Base-by-base conservation (phyloP, 768 basidiomycete genomes). In the Nevesoporus exiguus region DNA sequence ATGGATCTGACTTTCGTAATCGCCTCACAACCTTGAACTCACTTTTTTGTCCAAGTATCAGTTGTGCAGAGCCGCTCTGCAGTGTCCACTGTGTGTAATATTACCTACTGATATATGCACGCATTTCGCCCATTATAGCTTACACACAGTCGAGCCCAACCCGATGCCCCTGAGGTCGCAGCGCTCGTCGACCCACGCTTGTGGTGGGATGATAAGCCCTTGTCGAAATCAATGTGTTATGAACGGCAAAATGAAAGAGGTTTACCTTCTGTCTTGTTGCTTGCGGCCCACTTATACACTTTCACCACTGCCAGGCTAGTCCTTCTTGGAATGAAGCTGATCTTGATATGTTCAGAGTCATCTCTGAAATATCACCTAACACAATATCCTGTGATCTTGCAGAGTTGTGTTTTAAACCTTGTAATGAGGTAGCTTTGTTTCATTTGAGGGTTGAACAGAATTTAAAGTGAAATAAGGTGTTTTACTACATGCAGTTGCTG, bases 321-420 rank as follows among this genome's bases (percentile, higher is more conserved):
- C 67, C 71, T 30, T 82, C 70, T 24, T 83, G 83, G 79, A 65
- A 58, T 8, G 55, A 61, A 19, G 45, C 62, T 0, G 80, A 82
- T 7, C 50, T 72, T 4, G 73, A 78, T 33, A 57, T 68, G 0
- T 61, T 86, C 3, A 64, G 58, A 21, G 67, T 65, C 2, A 61
- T 81, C 6, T 66, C 81, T 10, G 67, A 75, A 15, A 64, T 79
- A 22, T 69, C 73, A 0, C 78, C 79, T 7, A 76, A 83, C 43
- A 62, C 71, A 4, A 64, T 71, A 0, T 74, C 84, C 0, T 88
- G 86, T 56, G 76, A 82, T 43, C 66, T 87, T 13, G 79, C 83
- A 17, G 62, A 71, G 1, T 67, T 87, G 15, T 80, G 80, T 63
- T 72, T 73, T 10, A 83, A 80, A 56, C 79, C 84, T 6, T 89